Evolutionary conservation across 148 eudicot genomes (phyloP).

Genomic region (Vaccinium corymbosum): DNA sequence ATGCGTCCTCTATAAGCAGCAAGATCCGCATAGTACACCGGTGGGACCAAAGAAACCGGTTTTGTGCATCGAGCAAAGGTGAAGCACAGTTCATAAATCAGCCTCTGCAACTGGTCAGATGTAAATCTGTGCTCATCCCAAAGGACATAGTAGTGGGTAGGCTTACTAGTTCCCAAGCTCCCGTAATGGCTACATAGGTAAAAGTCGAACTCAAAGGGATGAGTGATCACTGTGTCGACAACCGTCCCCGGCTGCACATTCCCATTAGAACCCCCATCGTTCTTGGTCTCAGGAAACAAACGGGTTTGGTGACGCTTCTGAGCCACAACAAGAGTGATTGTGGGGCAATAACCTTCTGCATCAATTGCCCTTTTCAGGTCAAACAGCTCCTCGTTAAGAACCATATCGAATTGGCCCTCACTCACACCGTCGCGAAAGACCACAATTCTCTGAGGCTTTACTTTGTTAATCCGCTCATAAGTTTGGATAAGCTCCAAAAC

Average conservation of each 20-base stretch:
- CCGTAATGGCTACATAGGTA: constrained; percentile 52
- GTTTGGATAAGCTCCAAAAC: constrained; percentile 36
- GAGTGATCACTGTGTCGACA: constrained; percentile 42
- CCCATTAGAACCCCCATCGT: constrained; percentile 24
- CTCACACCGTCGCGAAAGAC: constrained; percentile 57
- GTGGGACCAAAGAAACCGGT: constrained; percentile 50
- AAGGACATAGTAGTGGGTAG: constrained; percentile 45
- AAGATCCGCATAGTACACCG: constrained; percentile 55
- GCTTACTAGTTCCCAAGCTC: constrained; percentile 50
- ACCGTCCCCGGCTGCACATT: constrained; percentile 56
- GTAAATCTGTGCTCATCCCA: constrained; percentile 40
- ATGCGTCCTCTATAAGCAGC: constrained; percentile 52
- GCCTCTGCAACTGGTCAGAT: constrained; percentile 45
- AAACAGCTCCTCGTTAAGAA: constrained; percentile 38
- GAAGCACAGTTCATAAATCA: constrained; percentile 46
- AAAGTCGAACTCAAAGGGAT: constrained; percentile 46
- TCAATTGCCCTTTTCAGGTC: constrained; percentile 31
- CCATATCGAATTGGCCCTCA: constrained; percentile 54
- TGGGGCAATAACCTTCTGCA: constrained; percentile 27
- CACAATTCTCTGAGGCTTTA: constrained; percentile 39
- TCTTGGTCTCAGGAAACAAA: constrained; percentile 25
- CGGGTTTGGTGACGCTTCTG: constrained; percentile 54
- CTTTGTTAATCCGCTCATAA: constrained; percentile 30
- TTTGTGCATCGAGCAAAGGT: constrained; percentile 49
- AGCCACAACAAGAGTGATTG: constrained; percentile 43